Evolutionary conservation across 2,329 filamentous ascomycete species (phyloP), one percentile per base, ranked within the genome.

Genomic region (Cladobotryum mycophilum): DNA sequence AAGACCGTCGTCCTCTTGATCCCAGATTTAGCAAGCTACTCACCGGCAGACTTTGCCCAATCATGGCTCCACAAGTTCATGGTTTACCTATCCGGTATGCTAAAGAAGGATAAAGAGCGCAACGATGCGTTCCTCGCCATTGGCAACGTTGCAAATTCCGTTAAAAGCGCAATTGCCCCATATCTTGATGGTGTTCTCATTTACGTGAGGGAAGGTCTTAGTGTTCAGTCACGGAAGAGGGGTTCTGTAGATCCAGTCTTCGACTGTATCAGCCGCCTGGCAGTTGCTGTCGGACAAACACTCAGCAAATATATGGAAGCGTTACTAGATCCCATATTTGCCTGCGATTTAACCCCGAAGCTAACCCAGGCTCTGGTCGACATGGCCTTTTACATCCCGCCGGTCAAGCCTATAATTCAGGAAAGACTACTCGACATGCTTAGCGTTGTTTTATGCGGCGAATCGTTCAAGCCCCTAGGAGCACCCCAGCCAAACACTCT

Each of bases 301-400:
- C 76, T 99, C 48, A 97, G 89, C 77, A 99, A 97, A 70, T 96
- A 97, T 65, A 96, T 99, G 84, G 91, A 96, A 65, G 88, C 91
- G 12, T 74, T 99, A 25, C 79, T 99, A 9, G 92, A 96, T 60
- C 91, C 95, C 11, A 96, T 99, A 53, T 99, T 99, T 68, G 91
- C 89, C 14, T 99, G 93, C 65, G 93, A 95, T 45, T 76, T 99
- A 47, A 96, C 90, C 36, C 88, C 92, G 51, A 93, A 95, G 58
- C 79, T 99, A 20, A 96, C 92, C 0, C 91, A 97, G 65, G 95
- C 95, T 3, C 76, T 99, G 48, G 91, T 97, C 18, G 95, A 99
- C 63, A 96, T 99, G 88, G 93, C 93, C 25, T 95, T 97, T 64
- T 97, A 99, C 65, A 96, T 99, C 43, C 93, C 92, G 0, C 90